Percentiles rank a stretch among this genome's conserved stretches.
phyloP scores from a whole-genome alignment of 495 filamentous ascomycete species.

The Trichocladium uniseriatum region DNA sequence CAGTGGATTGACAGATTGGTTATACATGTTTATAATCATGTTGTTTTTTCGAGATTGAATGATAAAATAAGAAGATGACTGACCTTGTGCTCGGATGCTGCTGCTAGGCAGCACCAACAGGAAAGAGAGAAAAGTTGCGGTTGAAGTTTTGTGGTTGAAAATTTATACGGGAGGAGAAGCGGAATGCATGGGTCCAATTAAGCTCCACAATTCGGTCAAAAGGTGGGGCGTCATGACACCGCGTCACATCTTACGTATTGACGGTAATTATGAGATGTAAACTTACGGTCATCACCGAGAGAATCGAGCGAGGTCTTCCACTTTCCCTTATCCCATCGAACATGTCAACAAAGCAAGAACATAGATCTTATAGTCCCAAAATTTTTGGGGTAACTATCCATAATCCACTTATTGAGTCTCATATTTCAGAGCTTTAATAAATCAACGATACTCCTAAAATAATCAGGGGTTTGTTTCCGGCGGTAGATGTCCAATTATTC shows the following conservation, averaged over 20 bases:
- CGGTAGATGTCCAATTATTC: no score
- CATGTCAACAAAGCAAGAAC: no score
- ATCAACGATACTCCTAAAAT: no score
- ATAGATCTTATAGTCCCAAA: no score
- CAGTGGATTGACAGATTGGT: conserved; percentile 41
- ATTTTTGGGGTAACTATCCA: no score
- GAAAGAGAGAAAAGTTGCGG: conserved; percentile 4
- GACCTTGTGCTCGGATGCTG: conserved; percentile 20
- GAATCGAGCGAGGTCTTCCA: no score
- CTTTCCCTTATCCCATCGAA: no score
- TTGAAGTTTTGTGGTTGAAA: neutral
- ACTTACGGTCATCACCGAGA: no score
- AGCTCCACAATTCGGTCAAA: neutral
- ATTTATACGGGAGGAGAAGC: conserved; percentile 13
- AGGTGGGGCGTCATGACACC: neutral
- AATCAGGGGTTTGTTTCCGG: no score
- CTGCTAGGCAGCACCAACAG: conserved; percentile 13
- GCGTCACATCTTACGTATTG: neutral
- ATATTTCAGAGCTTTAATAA: no score
- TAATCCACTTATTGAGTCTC: no score
- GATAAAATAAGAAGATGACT: conserved; percentile 9
- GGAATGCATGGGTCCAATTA: conserved; percentile 2
- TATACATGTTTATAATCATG: conserved; percentile 32
- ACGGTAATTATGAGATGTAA: no score
- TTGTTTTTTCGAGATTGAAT: neutral